Evolutionary conservation across 768 basidiomycete species (phyloP), one percentile per base, ranked within the genome.

Genomic region (Rhizopogon salebrosus): DNA sequence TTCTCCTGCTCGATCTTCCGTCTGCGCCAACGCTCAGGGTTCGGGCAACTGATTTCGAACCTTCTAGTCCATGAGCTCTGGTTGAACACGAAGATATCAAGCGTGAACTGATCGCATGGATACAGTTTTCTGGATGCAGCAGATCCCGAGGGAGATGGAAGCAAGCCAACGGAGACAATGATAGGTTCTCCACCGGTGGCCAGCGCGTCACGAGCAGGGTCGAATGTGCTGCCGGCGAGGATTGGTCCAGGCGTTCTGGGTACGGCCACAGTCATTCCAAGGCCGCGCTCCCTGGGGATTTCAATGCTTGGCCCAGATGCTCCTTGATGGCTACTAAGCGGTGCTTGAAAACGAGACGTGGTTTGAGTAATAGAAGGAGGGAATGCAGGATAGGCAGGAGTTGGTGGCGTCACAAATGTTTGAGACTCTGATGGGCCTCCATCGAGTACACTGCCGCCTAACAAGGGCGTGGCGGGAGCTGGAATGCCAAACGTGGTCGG

Each of bases 21-120:
- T 46, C 68, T 63, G 46, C 63, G 64, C 50, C 80, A 69, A 60
- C 76, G 71, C 52, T 79, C 66, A 29, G 73, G 71, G 59, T 83
- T 78, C 2, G 85, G 84, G 65, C 79, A 85, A 27, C 79, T 84
- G 35, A 92, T 76, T 67, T 91, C 89, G 57, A 92, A 89, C 57
- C 88, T 66, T 54, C 90, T 76, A 48, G 83, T 84, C 83, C 87
- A 84, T 40, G 79, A 72, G 41, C 82, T 84, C 68, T 85, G 85
- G 61, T 93, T 94, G 60, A 86, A 92, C 51, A 93, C 89, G 60
- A 94, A 93, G 3, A 93, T 85, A 55, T 94, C 91, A 60, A 94
- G 67, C 48, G 83, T 85, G 64, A 94, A 94, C 46, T 78, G 72
- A 59, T 89, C 83, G 24, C 87, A 72, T 16, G 88, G 87, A 57